These are phyloP conservation scores for Venturia aucupariae DNA, from an alignment of 2,329 filamentous ascomycete genomes.

Conservation along the genomic window DNA sequence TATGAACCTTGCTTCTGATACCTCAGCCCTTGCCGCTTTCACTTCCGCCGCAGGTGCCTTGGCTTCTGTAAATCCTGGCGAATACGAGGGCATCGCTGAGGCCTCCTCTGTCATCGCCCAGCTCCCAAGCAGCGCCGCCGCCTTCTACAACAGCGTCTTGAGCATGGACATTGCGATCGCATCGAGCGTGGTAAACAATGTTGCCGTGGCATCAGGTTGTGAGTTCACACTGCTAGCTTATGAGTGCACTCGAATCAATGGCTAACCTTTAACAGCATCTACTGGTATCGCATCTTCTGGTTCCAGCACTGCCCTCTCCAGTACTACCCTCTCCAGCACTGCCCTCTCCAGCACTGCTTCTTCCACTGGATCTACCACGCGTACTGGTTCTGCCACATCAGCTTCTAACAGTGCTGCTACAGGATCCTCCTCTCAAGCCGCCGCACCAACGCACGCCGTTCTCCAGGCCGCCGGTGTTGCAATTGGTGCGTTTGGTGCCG, in stretches of 20 bases:
- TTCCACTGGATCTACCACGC: not conserved
- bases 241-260: too few species aligned
- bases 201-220: not conserved
- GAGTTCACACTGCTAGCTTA: not conserved
- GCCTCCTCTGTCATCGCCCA: conserved; percentile 10
- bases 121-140: conserved; percentile 5
- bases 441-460: conserved; percentile 7
- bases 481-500: conserved; percentile 7
- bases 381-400: too few species aligned
- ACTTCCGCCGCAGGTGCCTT: conserved; percentile 11
- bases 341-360: not conserved
- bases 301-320: not conserved
- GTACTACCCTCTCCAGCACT: not conserved
- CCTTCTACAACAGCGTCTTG: conserved; percentile 12
- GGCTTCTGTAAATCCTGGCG: not conserved
- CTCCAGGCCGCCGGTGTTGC: conserved; percentile 11
- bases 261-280: too few species aligned
- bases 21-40: conserved; percentile 6
- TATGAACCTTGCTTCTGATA: conserved; percentile 9
- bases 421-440: not conserved
- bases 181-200: conserved; percentile 6
- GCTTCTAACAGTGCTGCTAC: not conserved
- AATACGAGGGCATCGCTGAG: not conserved
- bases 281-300: not conserved
- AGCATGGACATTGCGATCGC: conserved; percentile 9